These are phyloP conservation scores for Aspergillus ruber DNA, from an alignment of 2,329 filamentous ascomycete species.

Conservation along the genomic window DNA sequence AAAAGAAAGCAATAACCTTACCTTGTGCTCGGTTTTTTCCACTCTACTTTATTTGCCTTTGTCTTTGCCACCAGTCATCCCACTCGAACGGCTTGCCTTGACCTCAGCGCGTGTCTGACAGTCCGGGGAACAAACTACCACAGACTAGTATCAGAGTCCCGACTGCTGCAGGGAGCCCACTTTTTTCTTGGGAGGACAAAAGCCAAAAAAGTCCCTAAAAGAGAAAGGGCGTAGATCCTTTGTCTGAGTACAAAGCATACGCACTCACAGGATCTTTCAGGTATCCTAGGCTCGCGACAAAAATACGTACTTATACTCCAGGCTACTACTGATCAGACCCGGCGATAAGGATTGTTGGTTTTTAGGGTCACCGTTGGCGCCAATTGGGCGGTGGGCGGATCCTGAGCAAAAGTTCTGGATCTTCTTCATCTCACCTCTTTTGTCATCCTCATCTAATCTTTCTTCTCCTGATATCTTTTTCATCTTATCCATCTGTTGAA, in stretches of 20 bases:
- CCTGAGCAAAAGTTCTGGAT: neutral
- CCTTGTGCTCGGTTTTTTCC: too few relatives aligned
- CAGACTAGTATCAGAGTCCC: slow-evolving; percentile 3
- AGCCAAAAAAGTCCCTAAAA: neutral
- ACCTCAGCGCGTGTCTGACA: neutral
- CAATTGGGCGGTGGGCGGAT: neutral
- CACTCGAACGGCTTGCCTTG: too few relatives aligned
- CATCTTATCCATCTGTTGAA: neutral
- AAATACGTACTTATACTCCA: neutral
- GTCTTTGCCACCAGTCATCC: too few relatives aligned
- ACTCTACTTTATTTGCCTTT: too few relatives aligned
- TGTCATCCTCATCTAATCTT: neutral
- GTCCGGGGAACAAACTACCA: slow-evolving; percentile 3
- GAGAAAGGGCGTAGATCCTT: slow-evolving; percentile 1
- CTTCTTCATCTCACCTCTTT: neutral
- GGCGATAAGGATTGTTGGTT: neutral
- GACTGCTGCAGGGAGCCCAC: neutral
- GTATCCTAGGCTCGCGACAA: too few relatives aligned
- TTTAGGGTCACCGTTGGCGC: neutral
- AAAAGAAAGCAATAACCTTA: too few relatives aligned
- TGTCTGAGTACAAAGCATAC: too few relatives aligned
- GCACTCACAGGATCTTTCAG: too few relatives aligned
- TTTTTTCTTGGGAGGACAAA: too few relatives aligned
- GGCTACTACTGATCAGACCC: neutral
- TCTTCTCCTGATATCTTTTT: neutral